These are phyloP conservation scores for Endocladia muricata DNA, from an alignment of 31 red algal genomes.

Conservation along the genomic window DNA sequence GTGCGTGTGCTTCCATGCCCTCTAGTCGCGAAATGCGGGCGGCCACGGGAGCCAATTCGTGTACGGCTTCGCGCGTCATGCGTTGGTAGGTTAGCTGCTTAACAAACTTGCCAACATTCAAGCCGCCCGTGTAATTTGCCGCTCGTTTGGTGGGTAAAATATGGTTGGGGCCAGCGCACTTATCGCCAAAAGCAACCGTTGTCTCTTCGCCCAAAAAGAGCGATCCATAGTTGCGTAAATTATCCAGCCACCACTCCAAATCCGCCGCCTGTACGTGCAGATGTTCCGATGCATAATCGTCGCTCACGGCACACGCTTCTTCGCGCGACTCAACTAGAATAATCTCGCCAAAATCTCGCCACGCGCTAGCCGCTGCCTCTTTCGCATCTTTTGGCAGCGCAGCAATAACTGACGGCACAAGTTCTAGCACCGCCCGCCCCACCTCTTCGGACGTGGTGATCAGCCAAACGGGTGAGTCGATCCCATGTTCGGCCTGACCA, in stretches of 20 bases:
- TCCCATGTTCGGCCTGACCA: constrained; percentile 18
- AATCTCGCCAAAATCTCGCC: constrained; percentile 23
- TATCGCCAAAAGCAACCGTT: constrained; percentile 12
- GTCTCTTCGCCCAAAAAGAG: constrained; percentile 6
- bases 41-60: neutral
- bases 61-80: neutral
- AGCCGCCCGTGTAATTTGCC: constrained; percentile 2
- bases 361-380: neutral
- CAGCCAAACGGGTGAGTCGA: constrained; percentile 12
- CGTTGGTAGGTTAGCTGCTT: neutral
- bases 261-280: constrained; percentile 1
- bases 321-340: constrained; percentile 1
- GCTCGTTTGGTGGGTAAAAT: neutral
- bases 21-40: constrained; percentile 11
- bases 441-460: neutral
- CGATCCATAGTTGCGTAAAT: neutral
- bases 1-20: constrained; percentile 11
- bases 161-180: constrained; percentile 6
- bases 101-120: neutral
- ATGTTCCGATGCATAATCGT: constrained; percentile 21
- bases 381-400: neutral
- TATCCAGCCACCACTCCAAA: constrained; percentile 9
- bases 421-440: neutral
- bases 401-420: constrained; percentile 6
- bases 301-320: neutral